phyloP scores from a whole-genome alignment of 2,329 filamentous ascomycete species.

The Pyrenophora seminiperda region DNA sequence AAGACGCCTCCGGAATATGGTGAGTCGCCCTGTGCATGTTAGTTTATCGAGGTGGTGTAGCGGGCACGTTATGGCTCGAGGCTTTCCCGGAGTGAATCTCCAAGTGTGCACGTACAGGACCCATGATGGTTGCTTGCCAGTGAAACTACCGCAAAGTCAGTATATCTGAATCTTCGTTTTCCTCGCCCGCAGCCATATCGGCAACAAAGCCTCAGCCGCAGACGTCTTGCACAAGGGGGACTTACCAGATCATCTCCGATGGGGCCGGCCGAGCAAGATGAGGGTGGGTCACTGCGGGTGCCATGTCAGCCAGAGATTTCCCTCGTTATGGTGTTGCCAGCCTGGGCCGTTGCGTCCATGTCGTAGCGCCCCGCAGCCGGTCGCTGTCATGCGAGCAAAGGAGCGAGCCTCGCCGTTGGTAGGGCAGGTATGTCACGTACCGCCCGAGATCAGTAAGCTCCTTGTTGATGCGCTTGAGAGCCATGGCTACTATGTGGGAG shows the following conservation, averaged over 20 bases:
- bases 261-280: constrained; percentile 96
- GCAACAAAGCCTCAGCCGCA: constrained; percentile 40
- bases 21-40: constrained; percentile 73
- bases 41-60: constrained; percentile 35
- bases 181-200: constrained; percentile 15
- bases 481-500: constrained; percentile 61
- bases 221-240: constrained; percentile 39
- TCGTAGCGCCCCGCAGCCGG: constrained; percentile 39
- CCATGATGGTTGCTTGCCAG: constrained; percentile 99
- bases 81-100: too few relatives aligned
- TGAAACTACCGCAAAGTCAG: constrained; percentile 73
- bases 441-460: constrained; percentile 88
- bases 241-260: constrained; percentile 97
- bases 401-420: constrained; percentile 25
- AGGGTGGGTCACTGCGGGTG: constrained; percentile 82
- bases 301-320: constrained; percentile 40
- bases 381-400: constrained; percentile 48
- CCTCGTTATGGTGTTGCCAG: constrained; percentile 11
- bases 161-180: constrained; percentile 28
- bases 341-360: constrained; percentile 18
- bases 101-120: constrained; percentile 73
- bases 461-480: constrained; percentile 94
- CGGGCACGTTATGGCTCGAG: background rate
- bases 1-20: constrained; percentile 98
- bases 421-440: constrained; percentile 56